A percentile compares a stretch with the other conserved stretches of the same genome.
phyloP scores from a whole-genome alignment of 2,329 filamentous ascomycete genomes.

The Trichoderma sp. region DNA sequence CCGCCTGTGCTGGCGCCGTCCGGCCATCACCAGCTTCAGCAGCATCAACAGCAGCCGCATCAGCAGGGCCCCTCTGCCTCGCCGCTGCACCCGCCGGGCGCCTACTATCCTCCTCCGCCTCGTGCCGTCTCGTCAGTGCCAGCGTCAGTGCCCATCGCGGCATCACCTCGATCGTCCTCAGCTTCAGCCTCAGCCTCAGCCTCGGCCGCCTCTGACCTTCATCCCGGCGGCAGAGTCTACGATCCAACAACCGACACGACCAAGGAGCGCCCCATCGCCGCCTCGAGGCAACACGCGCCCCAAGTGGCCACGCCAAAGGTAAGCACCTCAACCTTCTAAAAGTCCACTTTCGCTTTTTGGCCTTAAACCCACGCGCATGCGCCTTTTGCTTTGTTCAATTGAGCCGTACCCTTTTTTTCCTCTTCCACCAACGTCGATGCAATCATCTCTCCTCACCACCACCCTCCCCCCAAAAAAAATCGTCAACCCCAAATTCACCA shows the following conservation, averaged over 20 bases:
- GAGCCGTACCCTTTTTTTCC: background rate
- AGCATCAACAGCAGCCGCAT: background rate
- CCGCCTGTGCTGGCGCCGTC: slow-evolving; percentile 31
- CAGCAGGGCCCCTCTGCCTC: slow-evolving; percentile 37
- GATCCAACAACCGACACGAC: slow-evolving; percentile 55
- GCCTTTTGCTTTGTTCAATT: slow-evolving; percentile 5
- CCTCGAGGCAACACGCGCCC: slow-evolving; percentile 50
- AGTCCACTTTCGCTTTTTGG: slow-evolving; percentile 26
- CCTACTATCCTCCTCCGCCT: slow-evolving; percentile 41
- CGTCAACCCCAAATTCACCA: slow-evolving; percentile 9
- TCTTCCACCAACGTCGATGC: background rate
- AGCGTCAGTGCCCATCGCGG: slow-evolving; percentile 31
- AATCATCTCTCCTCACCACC: background rate
- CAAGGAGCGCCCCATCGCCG: slow-evolving; percentile 49
- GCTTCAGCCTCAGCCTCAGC: background rate
- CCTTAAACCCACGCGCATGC: slow-evolving; percentile 6
- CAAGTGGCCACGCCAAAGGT: slow-evolving; percentile 51
- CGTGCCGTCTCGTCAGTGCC: slow-evolving; percentile 19
- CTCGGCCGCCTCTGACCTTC: slow-evolving; percentile 21
- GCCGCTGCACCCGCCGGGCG: slow-evolving; percentile 46
- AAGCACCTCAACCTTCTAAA: slow-evolving; percentile 33
- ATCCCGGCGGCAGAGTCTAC: slow-evolving; percentile 51
- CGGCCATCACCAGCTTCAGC: slow-evolving; percentile 30
- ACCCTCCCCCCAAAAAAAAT: background rate
- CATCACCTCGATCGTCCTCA: slow-evolving; percentile 23